These are phyloP conservation scores for Acanthamoeba lenticulata DNA, from an alignment of 208 protist genomes.

Conservation along the genomic window DNA sequence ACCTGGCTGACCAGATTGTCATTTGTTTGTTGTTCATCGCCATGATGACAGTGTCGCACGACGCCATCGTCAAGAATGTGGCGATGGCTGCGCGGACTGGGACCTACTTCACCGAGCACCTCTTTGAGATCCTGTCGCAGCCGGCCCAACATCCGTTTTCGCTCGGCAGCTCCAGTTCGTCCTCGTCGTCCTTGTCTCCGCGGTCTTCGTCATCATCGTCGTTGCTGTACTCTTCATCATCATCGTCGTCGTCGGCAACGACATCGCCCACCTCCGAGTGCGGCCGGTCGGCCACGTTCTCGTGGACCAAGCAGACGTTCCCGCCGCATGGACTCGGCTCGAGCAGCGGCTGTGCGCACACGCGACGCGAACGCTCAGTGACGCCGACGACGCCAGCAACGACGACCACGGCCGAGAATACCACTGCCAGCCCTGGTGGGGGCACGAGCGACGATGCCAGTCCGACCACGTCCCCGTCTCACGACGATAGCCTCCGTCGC, in stretches of 20 bases:
- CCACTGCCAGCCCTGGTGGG: no score
- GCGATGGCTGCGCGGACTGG: background rate
- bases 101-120: background rate
- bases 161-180: background rate
- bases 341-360: background rate
- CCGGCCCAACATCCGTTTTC: background rate
- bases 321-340: background rate
- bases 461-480: no score
- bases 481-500: no score
- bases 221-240: background rate
- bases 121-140: slow-evolving; percentile 27
- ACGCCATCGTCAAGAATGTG: background rate
- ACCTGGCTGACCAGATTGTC: no score
- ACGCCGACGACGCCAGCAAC: background rate
- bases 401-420: background rate
- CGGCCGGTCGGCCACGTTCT: background rate
- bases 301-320: slow-evolving; percentile 5
- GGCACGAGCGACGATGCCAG: no score
- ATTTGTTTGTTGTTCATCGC: background rate
- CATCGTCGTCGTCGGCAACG: no score
- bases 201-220: background rate
- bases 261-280: no score
- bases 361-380: background rate
- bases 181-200: no score
- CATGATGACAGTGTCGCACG: background rate